These are phyloP conservation scores for Linum tenue DNA, from an alignment of 345 rosid species.

Conservation along the genomic window DNA sequence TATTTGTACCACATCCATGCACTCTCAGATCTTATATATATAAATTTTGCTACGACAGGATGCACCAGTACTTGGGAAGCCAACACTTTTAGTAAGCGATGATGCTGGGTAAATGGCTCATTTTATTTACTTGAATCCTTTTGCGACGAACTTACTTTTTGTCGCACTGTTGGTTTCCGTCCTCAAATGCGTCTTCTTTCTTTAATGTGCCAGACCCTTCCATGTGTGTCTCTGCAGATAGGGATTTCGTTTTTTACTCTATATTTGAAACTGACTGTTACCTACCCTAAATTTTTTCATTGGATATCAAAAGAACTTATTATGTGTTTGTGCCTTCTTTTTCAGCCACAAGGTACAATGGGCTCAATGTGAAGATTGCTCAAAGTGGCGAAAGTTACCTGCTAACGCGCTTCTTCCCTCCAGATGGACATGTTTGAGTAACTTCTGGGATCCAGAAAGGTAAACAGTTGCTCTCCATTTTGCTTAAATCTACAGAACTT, in stretches of 20 bases:
- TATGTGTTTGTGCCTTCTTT: conserved; percentile 9
- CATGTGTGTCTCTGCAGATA: no score
- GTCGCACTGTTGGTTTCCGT: neutral
- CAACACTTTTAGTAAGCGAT: conserved; percentile 48
- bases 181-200: neutral
- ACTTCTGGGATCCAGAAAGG: conserved; percentile 70
- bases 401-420: conserved; percentile 59
- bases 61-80: conserved; percentile 82
- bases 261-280: no score
- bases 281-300: no score
- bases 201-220: neutral
- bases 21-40: no score
- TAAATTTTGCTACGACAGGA: conserved; percentile 42
- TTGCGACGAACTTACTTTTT: no score
- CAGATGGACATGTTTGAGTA: conserved; percentile 67
- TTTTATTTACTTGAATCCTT: neutral
- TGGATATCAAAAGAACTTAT: no score
- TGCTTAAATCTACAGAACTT: no score
- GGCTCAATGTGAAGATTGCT: conserved; percentile 82
- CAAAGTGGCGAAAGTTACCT: conserved; percentile 78
- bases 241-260: no score
- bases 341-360: conserved; percentile 68
- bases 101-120: conserved; percentile 48
- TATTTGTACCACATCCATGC: no score
- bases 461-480: conserved; percentile 6